Base-by-base conservation (phyloP, 495 filamentous ascomycete genomes). In the Terfezia claveryi region DNA sequence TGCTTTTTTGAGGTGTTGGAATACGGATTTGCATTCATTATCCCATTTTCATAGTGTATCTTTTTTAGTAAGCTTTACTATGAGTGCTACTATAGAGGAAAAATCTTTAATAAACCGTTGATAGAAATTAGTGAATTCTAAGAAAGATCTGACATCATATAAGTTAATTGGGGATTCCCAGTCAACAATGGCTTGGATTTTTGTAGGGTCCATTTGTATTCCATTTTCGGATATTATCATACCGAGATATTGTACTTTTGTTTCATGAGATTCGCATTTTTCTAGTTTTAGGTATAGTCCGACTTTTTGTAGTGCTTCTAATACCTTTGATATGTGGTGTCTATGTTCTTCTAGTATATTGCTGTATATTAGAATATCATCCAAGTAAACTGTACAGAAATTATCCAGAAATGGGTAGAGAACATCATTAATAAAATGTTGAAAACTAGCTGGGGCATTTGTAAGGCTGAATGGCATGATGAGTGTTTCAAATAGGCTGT, bases 281-380 rank as follows among this genome's bases (percentile, higher is more conserved):
- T 49, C 7, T 14, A 9, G 37, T 54, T 38, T 17, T 32, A 52
- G 32, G 17, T 10, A 37, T 11, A 58, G 16, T 54, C 57, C 12
- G 54, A 12, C 17, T 52, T 59, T n/a, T n/a, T n/a, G n/a, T n/a
- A n/a, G n/a, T n/a, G n/a, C n/a, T n/a, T n/a, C n/a, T n/a, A n/a
- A n/a, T n/a, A 68, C 59, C 38, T 55, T 49, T 17, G 49, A n/a
- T 7, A 69, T 61, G 32, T 66, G 50, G 10, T 54, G 17, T 3
- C 53, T 17, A 50, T 70, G 55, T 36, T 68, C 23, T 38, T 59
- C 38, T 17, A 62, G 36, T 6, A 10, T 37, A 23, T 65, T 32
- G 37, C 55, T 56, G 55, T 62, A 70, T 32, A 72, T 66, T 0
- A 72, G 50, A 38, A 71, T 62, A 41, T 72, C 58, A 51, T 72